A percentile compares a stretch with the other conserved stretches of the same genome.
Conservation (phyloP, 2,329 filamentous ascomycete species). For the Verticillium nonalfalfae region DNA sequence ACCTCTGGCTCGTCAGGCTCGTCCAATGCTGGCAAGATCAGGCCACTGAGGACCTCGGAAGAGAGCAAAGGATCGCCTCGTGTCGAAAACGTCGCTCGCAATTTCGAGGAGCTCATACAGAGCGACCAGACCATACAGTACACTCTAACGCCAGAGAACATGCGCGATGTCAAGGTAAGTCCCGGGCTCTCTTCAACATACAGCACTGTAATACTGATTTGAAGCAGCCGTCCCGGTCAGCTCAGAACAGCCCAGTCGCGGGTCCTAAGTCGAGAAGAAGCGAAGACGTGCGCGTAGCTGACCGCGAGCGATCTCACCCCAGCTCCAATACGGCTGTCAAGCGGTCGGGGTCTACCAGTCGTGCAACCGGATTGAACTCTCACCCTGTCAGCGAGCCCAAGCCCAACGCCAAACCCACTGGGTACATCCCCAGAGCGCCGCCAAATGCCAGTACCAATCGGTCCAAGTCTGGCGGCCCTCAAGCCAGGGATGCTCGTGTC, state of each 20-base stretch:
- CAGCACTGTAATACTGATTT: background rate
- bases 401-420: conserved; percentile 11
- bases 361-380: conserved; percentile 27
- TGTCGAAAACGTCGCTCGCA: conserved; percentile 54
- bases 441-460: conserved; percentile 22
- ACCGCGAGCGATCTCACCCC: conserved; percentile 37
- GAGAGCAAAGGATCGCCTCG: conserved; percentile 40
- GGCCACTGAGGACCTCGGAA: conserved; percentile 50
- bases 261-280: conserved; percentile 36
- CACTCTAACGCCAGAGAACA: conserved; percentile 72
- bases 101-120: conserved; percentile 74
- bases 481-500: conserved; percentile 67
- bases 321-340: conserved; percentile 34
- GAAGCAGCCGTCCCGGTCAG: background rate
- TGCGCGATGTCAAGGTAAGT: conserved; percentile 59
- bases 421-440: conserved; percentile 23
- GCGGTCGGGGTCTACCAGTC: conserved; percentile 23
- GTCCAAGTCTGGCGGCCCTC: conserved; percentile 21
- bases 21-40: conserved; percentile 42
- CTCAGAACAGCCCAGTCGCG: conserved; percentile 28
- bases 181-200: conserved; percentile 38
- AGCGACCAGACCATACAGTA: conserved; percentile 80
- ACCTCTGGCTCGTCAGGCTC: conserved; percentile 46
- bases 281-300: conserved; percentile 35
- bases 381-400: conserved; percentile 23